Evolutionary conservation across 352 stramenopile genomes (phyloP).

Genomic region (Pythium dissimile): DNA sequence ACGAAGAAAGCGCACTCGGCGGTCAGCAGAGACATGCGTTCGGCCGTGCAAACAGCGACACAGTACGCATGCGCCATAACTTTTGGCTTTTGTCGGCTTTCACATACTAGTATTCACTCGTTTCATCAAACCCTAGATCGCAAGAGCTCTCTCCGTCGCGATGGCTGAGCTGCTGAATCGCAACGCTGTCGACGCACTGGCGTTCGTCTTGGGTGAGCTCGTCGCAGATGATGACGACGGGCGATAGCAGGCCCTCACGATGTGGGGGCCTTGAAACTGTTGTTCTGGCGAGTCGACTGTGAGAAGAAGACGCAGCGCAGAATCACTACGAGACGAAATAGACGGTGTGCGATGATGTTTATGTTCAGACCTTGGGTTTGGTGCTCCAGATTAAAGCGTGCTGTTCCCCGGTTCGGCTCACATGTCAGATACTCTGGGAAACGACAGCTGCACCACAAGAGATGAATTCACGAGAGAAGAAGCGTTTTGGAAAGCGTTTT

Average conservation of each 20-base stretch:
- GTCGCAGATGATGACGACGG: slow-evolving; percentile 62
- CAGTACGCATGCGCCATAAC: slow-evolving; percentile 24
- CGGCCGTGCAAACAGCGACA: slow-evolving; percentile 35
- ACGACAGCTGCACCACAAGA: slow-evolving; percentile 6
- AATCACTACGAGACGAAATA: too few relatives aligned
- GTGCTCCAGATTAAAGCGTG: not conserved
- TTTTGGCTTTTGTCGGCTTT: too few relatives aligned
- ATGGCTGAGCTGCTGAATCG: slow-evolving; percentile 32
- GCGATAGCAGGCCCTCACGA: slow-evolving; percentile 43
- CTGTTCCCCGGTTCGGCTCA: too few relatives aligned
- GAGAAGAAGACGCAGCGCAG: not conserved
- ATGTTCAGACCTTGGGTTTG: not conserved
- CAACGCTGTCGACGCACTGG: slow-evolving; percentile 40
- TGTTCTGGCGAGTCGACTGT: not conserved
- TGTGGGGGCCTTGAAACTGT: not conserved
- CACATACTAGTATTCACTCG: not conserved
- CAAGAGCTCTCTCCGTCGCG: slow-evolving; percentile 34
- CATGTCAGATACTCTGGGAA: too few relatives aligned
- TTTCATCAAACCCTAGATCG: slow-evolving; percentile 28
- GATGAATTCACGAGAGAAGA: not conserved
- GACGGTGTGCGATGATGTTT: not conserved
- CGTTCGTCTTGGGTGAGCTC: slow-evolving; percentile 34
- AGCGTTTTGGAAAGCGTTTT: slow-evolving; percentile 37
- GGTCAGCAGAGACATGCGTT: slow-evolving; percentile 50
- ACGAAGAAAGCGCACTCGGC: slow-evolving; percentile 44